phyloP scores from a whole-genome alignment of 2,329 filamentous ascomycete genomes.

The Aureobasidium sp. region DNA sequence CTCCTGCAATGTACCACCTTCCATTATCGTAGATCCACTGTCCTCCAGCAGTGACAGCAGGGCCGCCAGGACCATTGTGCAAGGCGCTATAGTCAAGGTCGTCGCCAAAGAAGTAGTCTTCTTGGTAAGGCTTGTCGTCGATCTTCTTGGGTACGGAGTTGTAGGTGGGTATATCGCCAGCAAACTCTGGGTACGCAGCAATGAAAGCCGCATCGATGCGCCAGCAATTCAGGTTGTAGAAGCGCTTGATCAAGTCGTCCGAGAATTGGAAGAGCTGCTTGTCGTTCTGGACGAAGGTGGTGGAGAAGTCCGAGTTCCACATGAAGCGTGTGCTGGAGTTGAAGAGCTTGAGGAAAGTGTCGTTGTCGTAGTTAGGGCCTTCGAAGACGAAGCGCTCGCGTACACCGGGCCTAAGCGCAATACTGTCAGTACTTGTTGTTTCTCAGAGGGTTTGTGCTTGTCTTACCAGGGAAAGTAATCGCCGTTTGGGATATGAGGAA shows the following conservation, averaged over 20 bases:
- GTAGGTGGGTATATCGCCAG: constrained; percentile 10
- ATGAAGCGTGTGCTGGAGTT: constrained; percentile 9
- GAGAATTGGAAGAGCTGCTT: constrained; percentile 9
- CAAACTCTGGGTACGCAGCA: constrained; percentile 6
- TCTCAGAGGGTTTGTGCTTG: neutral
- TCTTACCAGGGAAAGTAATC: constrained; percentile 12
- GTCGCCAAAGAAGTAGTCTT: neutral
- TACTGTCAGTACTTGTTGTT: neutral
- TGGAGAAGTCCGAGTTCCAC: neutral
- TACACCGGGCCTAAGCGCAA: constrained; percentile 1
- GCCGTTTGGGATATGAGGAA: constrained; percentile 1
- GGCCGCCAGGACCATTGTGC: neutral
- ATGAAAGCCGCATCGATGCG: constrained; percentile 8
- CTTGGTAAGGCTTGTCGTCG: neutral
- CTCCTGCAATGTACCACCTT: constrained; percentile 4
- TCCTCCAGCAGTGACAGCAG: neutral
- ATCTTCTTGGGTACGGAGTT: constrained; percentile 8
- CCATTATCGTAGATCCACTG: constrained; percentile 1
- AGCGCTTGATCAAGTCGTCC: neutral
- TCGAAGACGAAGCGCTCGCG: constrained; percentile 11
- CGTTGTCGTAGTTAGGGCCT: constrained; percentile 3
- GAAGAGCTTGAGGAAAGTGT: constrained; percentile 6
- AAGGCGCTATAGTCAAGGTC: neutral
- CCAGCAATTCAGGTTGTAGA: constrained; percentile 11
- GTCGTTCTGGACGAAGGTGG: neutral